These are phyloP conservation scores for Phytopythium ostracodes DNA, from an alignment of 352 stramenopile genomes.

Conservation along the genomic window DNA sequence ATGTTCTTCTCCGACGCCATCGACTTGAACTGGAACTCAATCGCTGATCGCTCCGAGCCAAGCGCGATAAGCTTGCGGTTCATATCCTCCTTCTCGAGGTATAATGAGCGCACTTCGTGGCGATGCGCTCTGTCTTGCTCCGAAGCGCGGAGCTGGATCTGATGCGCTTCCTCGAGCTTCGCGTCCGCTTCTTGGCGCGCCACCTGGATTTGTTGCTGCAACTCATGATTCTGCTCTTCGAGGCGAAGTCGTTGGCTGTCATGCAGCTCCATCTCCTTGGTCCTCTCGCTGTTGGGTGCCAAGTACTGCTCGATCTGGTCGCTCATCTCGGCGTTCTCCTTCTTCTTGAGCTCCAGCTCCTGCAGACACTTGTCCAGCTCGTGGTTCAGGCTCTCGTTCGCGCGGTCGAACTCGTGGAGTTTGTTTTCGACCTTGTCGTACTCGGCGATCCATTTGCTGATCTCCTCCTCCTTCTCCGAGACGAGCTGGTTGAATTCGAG, in stretches of 20 bases:
- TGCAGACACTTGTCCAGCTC: slow-evolving; percentile 51
- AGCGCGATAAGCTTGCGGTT: slow-evolving; percentile 41
- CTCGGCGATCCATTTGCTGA: slow-evolving; percentile 46
- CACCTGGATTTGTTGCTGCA: slow-evolving; percentile 39
- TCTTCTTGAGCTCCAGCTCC: slow-evolving; percentile 44
- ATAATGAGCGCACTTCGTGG: slow-evolving; percentile 40
- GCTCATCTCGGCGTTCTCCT: slow-evolving; percentile 43
- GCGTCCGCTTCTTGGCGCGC: slow-evolving; percentile 33
- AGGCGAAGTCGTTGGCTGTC: slow-evolving; percentile 47
- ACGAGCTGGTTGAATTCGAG: slow-evolving; percentile 20
- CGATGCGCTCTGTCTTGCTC: slow-evolving; percentile 53
- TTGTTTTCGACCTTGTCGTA: slow-evolving; percentile 41
- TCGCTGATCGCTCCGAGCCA: slow-evolving; percentile 39
- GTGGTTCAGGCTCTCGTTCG: slow-evolving; percentile 38
- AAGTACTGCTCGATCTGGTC: slow-evolving; percentile 52
- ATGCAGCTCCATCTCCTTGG: slow-evolving; percentile 49
- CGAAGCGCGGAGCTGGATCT: slow-evolving; percentile 27
- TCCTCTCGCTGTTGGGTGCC: slow-evolving; percentile 47
- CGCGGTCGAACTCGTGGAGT: slow-evolving; percentile 29
- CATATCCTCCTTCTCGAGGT: slow-evolving; percentile 61
- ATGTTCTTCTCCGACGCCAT: slow-evolving; percentile 29
- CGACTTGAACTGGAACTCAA: slow-evolving; percentile 45
- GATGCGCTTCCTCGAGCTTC: slow-evolving; percentile 47
- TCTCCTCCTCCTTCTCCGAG: slow-evolving; percentile 33
- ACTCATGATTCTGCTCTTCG: slow-evolving; percentile 55